Conservation (phyloP, 768 basidiomycete species). For the Hygrocybe punicea region DNA sequence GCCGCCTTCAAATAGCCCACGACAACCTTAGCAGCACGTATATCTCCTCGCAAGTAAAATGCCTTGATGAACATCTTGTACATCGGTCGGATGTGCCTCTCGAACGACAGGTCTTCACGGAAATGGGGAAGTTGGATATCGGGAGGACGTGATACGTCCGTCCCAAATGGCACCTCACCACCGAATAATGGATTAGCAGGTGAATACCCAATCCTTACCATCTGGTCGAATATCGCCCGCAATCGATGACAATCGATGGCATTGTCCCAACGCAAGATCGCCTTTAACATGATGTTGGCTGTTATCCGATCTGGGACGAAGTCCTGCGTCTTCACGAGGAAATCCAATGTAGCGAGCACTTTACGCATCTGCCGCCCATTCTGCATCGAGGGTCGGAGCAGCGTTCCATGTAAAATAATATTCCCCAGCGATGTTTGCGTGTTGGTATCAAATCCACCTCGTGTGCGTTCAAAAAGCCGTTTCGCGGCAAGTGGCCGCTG, state of each 20-base stretch:
- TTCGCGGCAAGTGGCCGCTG: constrained; percentile 45
- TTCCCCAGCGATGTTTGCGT: constrained; percentile 52
- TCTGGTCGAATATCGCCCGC: constrained; percentile 59
- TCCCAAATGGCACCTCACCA: constrained; percentile 45
- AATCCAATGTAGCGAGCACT: constrained; percentile 38
- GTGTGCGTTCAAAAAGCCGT: constrained; percentile 35
- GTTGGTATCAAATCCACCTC: constrained; percentile 26
- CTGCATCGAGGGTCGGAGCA: constrained; percentile 30
- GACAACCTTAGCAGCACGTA: constrained; percentile 48
- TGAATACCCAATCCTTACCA: constrained; percentile 60
- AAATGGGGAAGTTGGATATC: constrained; percentile 37
- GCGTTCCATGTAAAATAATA: constrained; percentile 48
- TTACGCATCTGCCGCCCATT: constrained; percentile 48
- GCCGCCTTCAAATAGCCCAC: constrained; percentile 54
- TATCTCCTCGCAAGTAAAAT: constrained; percentile 55
- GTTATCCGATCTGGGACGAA: constrained; percentile 69
- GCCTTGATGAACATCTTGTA: constrained; percentile 72
- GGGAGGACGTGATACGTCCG: constrained; percentile 20
- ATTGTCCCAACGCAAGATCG: constrained; percentile 50
- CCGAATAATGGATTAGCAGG: constrained; percentile 31
- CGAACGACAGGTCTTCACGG: constrained; percentile 47
- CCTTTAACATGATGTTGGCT: constrained; percentile 64
- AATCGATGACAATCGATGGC: constrained; percentile 44
- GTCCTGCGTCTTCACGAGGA: constrained; percentile 41
- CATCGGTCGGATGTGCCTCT: constrained; percentile 61